Evolutionary conservation across 1,284 basidiomycete genomes (phyloP).

Genomic region (Ceratobasidium theobromae): DNA sequence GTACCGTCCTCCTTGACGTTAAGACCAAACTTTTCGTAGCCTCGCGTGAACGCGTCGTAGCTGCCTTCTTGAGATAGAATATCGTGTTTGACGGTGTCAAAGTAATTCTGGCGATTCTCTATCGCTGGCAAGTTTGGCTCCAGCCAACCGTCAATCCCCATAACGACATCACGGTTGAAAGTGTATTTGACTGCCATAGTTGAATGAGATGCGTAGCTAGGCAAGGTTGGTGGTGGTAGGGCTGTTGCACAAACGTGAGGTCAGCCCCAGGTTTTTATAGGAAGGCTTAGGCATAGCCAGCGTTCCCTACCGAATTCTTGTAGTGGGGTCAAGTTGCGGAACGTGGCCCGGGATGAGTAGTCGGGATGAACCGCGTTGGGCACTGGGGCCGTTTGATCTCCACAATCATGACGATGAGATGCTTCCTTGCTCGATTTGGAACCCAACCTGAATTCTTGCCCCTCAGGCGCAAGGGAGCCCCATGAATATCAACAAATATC

Average conservation of each 20-base stretch:
- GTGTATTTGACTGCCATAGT: slow-evolving; percentile 16
- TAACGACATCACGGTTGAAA: slow-evolving; percentile 22
- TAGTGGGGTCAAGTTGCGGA: slow-evolving; percentile 12
- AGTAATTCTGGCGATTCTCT: slow-evolving; percentile 68
- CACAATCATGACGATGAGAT: not conserved
- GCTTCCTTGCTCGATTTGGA: not conserved
- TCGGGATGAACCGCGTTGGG: slow-evolving; percentile 26
- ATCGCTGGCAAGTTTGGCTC: slow-evolving; percentile 73
- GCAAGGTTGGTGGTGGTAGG: not conserved
- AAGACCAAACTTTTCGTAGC: slow-evolving; percentile 85
- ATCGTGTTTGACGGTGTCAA: slow-evolving; percentile 69
- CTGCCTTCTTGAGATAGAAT: slow-evolving; percentile 83
- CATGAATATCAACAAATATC: not conserved
- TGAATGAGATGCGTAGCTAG: no score
- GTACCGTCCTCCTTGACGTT: slow-evolving; percentile 68
- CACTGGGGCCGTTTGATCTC: slow-evolving; percentile 29
- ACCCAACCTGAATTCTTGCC: not conserved
- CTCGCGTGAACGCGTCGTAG: slow-evolving; percentile 84
- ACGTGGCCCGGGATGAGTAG: slow-evolving; percentile 10
- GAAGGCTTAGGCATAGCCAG: not conserved
- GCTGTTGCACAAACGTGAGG: not conserved
- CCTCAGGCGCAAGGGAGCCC: not conserved
- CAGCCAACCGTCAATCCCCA: slow-evolving; percentile 67
- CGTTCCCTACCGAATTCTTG: not conserved
- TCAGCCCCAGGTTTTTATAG: not conserved